Evolutionary conservation across 208 protist genomes (phyloP).

Genomic region (Trypanosoma theileri): DNA sequence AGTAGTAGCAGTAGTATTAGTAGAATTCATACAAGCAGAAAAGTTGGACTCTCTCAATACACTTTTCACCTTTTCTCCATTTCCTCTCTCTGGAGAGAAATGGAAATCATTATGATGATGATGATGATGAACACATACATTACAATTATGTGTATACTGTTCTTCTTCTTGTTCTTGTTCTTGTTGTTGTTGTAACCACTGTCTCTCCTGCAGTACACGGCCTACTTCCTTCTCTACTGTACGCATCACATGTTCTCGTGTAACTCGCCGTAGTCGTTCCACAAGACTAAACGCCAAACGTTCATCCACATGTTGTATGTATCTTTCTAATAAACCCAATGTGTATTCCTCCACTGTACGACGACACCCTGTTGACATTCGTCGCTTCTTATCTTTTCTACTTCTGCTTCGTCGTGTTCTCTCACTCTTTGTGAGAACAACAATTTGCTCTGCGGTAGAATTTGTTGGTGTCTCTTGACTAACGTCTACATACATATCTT

Average conservation of each 20-base stretch:
- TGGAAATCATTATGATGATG: too few species aligned
- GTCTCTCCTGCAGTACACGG: conserved; percentile 13
- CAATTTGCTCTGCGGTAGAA: too few species aligned
- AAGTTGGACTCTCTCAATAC: too few species aligned
- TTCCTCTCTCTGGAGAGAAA: too few species aligned
- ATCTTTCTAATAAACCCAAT: conserved; percentile 16
- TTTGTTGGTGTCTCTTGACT: not conserved
- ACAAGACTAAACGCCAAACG: conserved; percentile 31
- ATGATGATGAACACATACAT: too few species aligned
- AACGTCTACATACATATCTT: not conserved
- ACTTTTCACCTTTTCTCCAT: too few species aligned
- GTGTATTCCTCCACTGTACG: conserved; percentile 20
- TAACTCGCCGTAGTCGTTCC: conserved; percentile 33
- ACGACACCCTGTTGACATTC: conserved; percentile 6
- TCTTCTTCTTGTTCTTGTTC: not conserved
- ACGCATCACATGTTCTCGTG: conserved; percentile 35
- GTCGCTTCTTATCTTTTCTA: not conserved
- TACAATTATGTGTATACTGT: too few species aligned
- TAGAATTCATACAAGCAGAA: too few species aligned
- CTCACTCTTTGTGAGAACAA: too few species aligned
- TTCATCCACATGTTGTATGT: conserved; percentile 37
- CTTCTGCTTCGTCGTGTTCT: not conserved
- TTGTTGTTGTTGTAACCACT: not conserved
- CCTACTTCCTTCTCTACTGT: conserved; percentile 36
- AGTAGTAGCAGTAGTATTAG: too few species aligned